Conservation (phyloP, 1,284 basidiomycete species). For the Xerocomus tenax region DNA sequence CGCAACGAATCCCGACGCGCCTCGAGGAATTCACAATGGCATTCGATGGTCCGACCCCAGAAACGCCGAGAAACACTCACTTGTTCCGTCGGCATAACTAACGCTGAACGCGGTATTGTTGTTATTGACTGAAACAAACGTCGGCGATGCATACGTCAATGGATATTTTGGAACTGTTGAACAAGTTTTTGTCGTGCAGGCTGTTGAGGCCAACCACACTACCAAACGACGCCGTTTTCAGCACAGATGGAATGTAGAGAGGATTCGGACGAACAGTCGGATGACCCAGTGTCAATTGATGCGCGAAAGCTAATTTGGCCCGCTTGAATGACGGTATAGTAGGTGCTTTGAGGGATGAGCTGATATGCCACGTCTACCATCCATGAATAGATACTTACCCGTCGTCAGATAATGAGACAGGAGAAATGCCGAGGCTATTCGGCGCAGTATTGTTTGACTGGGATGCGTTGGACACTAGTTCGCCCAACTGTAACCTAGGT, state of each 20-base stretch:
- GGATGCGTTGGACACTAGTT: slow-evolving; percentile 14
- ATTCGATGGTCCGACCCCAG: background rate
- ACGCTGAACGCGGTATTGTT: slow-evolving; percentile 54
- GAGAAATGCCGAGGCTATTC: slow-evolving; percentile 31
- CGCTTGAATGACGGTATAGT: slow-evolving; percentile 50
- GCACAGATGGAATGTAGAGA: background rate
- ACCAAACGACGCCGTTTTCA: slow-evolving; percentile 1
- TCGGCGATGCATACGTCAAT: slow-evolving; percentile 53
- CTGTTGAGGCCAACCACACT: slow-evolving; percentile 61
- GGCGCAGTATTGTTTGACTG: slow-evolving; percentile 11
- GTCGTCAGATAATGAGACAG: slow-evolving; percentile 39
- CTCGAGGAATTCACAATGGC: slow-evolving; percentile 31
- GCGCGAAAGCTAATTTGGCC: slow-evolving; percentile 60
- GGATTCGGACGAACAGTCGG: slow-evolving; percentile 27
- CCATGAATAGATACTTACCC: slow-evolving; percentile 32
- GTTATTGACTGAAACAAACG: slow-evolving; percentile 51
- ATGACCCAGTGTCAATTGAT: slow-evolving; percentile 69
- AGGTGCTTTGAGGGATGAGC: slow-evolving; percentile 43
- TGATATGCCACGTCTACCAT: slow-evolving; percentile 5
- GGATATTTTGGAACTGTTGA: slow-evolving; percentile 55
- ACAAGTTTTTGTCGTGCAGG: slow-evolving; percentile 49
- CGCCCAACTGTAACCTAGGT: slow-evolving; percentile 15
- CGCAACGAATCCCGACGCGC: slow-evolving; percentile 59
- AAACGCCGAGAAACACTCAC: slow-evolving; percentile 31
- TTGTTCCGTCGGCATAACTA: slow-evolving; percentile 57